Percentiles rank a stretch among this genome's conserved stretches.
These are phyloP conservation scores for Dalbergia oliveri DNA, from an alignment of 306 rosid genomes.

Conservation along the genomic window DNA sequence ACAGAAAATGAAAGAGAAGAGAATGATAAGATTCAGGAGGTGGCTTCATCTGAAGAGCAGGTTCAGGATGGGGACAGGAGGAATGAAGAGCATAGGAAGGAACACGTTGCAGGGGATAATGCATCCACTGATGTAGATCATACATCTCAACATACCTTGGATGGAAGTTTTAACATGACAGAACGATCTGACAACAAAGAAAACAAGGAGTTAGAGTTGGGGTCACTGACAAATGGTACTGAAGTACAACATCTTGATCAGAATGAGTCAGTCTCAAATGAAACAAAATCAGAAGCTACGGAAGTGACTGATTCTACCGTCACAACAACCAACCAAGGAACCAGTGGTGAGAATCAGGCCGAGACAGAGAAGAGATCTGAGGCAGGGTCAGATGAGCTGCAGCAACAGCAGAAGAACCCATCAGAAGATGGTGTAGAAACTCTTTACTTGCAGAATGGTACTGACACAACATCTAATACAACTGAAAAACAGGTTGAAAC, in stretches of 20 bases:
- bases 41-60: slow-evolving; percentile 47
- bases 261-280: slow-evolving; percentile 46
- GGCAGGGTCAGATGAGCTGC: slow-evolving; percentile 43
- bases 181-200: slow-evolving; percentile 57
- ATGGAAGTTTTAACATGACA: slow-evolving; percentile 47
- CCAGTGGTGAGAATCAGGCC: slow-evolving; percentile 43
- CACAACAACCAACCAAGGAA: slow-evolving; percentile 42
- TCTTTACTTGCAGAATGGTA: slow-evolving; percentile 16
- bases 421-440: slow-evolving; percentile 10
- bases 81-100: slow-evolving; percentile 58
- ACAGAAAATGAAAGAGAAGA: slow-evolving; percentile 46
- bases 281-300: slow-evolving; percentile 35
- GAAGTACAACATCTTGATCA: slow-evolving; percentile 41
- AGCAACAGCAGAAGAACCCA: slow-evolving; percentile 35
- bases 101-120: slow-evolving; percentile 62
- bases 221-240: slow-evolving; percentile 44
- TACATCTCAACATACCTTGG: slow-evolving; percentile 47
- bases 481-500: slow-evolving; percentile 32
- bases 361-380: slow-evolving; percentile 18
- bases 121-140: slow-evolving; percentile 66
- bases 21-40: slow-evolving; percentile 53
- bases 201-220: slow-evolving; percentile 39
- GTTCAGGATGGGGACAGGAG: slow-evolving; percentile 54
- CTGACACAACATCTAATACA: slow-evolving; percentile 15
- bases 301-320: slow-evolving; percentile 37